These are phyloP conservation scores for Neurospora pannonica DNA, from an alignment of 495 filamentous ascomycete species.

Conservation along the genomic window DNA sequence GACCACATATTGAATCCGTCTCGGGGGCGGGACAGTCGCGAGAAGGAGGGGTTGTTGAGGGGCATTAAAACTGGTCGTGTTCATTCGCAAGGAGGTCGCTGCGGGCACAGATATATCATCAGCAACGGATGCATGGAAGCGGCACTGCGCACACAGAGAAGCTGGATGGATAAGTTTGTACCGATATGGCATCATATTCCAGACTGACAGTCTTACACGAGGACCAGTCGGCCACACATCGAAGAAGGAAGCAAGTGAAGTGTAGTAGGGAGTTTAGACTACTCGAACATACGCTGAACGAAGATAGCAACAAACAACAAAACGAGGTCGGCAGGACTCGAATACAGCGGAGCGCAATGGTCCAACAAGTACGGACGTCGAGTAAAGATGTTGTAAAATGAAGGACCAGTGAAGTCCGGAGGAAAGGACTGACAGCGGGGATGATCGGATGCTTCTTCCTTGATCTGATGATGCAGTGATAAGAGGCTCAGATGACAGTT, in stretches of 20 bases:
- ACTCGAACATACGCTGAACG: neutral
- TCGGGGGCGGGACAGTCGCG: conserved; percentile 18
- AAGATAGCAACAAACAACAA: neutral
- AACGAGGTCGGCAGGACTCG: neutral
- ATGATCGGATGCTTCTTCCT: neutral
- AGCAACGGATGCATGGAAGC: neutral
- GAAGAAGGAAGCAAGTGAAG: neutral
- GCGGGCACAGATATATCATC: neutral
- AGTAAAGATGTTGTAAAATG: neutral
- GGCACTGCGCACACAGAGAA: neutral
- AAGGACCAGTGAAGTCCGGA: neutral
- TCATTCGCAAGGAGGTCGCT: neutral
- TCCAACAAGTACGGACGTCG: neutral
- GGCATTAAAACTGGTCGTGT: neutral
- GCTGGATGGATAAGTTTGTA: neutral
- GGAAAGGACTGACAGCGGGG: neutral
- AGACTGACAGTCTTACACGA: neutral
- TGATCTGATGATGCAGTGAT: neutral
- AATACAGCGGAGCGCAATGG: neutral
- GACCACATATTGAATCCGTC: conserved; percentile 5
- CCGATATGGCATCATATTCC: neutral
- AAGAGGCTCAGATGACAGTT: neutral
- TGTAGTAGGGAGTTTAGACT: neutral
- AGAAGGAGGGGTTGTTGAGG: conserved; percentile 14
- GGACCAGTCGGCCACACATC: neutral